Evolutionary conservation across 164 flowering plant genomes (phyloP).

Genomic region (Stephania yunnanensis): DNA sequence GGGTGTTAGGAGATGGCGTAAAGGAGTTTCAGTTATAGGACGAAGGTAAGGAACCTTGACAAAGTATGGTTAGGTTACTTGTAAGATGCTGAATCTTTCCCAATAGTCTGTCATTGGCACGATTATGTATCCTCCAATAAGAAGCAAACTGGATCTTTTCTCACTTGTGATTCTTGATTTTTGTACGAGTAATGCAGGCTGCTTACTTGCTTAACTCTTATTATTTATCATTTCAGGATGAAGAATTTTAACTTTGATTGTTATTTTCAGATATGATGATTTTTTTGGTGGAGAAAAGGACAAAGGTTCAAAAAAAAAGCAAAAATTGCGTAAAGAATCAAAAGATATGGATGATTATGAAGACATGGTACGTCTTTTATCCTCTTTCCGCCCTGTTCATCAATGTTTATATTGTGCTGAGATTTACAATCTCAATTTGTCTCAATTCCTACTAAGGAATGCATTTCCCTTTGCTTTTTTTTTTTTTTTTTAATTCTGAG

Average conservation of each 20-base stretch:
- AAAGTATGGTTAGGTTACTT: neutral
- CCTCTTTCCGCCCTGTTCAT: neutral
- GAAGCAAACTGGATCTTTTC: neutral
- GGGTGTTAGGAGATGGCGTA: neutral
- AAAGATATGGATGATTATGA: slow-evolving; percentile 38
- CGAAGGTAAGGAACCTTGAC: neutral
- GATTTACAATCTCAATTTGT: neutral
- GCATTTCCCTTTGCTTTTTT: too few relatives aligned
- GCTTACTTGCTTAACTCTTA: neutral
- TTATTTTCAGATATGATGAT: slow-evolving; percentile 60
- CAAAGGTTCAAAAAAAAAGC: slow-evolving; percentile 30
- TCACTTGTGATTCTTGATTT: neutral
- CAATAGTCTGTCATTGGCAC: neutral
- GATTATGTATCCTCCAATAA: neutral
- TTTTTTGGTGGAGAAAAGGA: slow-evolving; percentile 55
- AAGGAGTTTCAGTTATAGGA: neutral
- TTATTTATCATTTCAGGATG: neutral
- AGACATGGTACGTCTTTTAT: neutral
- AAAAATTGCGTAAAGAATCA: slow-evolving; percentile 23
- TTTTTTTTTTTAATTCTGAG: too few relatives aligned
- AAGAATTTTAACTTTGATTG: neutral
- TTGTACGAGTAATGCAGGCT: neutral
- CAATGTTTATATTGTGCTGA: neutral
- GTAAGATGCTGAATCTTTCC: neutral
- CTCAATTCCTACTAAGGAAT: too few relatives aligned